Conservation (phyloP, 2,329 filamentous ascomycete genomes). For the Ilyonectria sp. region DNA sequence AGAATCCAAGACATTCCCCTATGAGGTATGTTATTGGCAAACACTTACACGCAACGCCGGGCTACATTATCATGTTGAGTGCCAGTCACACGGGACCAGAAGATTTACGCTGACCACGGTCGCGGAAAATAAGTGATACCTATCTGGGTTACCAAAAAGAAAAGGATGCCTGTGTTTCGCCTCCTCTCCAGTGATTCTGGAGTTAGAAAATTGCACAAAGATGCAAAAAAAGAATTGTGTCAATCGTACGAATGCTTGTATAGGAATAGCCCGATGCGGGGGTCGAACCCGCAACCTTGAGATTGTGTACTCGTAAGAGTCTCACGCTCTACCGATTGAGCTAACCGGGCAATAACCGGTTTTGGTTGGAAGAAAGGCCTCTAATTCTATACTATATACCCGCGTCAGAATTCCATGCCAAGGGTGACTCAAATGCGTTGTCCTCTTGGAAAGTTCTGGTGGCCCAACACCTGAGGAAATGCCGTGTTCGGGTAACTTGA, state of each 20-base stretch:
- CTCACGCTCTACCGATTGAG: conserved; percentile 76
- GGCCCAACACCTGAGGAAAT: background rate
- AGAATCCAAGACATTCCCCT: no score
- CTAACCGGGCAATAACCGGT: conserved; percentile 52
- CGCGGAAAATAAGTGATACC: no score
- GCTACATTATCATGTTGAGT: no score
- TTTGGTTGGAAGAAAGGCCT: background rate
- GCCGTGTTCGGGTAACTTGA: no score
- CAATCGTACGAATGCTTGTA: conserved; percentile 35
- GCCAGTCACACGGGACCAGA: no score
- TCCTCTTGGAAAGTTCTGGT: background rate
- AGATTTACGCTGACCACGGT: no score
- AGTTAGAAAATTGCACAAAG: background rate
- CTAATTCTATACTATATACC: background rate
- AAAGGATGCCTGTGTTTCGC: no score
- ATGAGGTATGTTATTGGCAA: no score
- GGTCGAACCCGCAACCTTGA: conserved; percentile 70
- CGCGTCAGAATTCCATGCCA: no score
- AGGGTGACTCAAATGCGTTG: no score
- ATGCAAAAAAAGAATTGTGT: conserved; percentile 12
- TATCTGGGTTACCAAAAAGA: no score
- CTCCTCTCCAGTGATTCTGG: background rate
- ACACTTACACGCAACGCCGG: no score
- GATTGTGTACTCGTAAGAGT: conserved; percentile 69
- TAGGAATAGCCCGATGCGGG: conserved; percentile 57